phyloP scores from a whole-genome alignment of 257 asterid genomes.

The Paraleonurus japonicus region DNA sequence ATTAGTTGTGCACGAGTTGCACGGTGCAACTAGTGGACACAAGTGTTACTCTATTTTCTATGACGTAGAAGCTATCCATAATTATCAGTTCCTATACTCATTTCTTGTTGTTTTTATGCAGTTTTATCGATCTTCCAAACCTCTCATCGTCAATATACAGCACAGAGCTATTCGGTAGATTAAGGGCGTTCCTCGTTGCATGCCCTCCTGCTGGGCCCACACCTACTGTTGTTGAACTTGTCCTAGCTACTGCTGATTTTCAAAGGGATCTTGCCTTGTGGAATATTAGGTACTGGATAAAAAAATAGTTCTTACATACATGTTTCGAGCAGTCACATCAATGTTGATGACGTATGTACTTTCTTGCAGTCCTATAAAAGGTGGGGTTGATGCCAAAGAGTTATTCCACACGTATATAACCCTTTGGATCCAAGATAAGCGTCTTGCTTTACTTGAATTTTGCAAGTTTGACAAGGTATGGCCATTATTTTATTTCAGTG shows the following conservation, averaged over 20 bases:
- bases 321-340: not conserved
- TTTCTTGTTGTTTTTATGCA: slow-evolving; percentile 34
- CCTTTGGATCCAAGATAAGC: slow-evolving; percentile 87
- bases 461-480: slow-evolving; percentile 90
- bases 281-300: slow-evolving; percentile 61
- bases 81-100: slow-evolving; percentile 12
- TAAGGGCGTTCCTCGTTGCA: slow-evolving; percentile 74
- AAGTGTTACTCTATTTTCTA: too few species aligned
- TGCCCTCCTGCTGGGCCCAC: slow-evolving; percentile 87
- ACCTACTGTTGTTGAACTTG: slow-evolving; percentile 69
- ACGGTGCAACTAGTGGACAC: too few species aligned
- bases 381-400: slow-evolving; percentile 89
- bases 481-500: not conserved
- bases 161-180: slow-evolving; percentile 67
- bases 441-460: slow-evolving; percentile 67
- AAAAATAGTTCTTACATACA: not conserved
- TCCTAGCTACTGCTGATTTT: slow-evolving; percentile 83
- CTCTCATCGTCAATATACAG: slow-evolving; percentile 84
- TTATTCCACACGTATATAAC: slow-evolving; percentile 71
- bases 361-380: slow-evolving; percentile 72
- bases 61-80: not conserved
- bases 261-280: slow-evolving; percentile 79
- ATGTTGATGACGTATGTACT: slow-evolving; percentile 10
- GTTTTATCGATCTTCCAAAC: slow-evolving; percentile 91
- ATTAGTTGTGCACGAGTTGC: too few species aligned